Evolutionary conservation across 352 stramenopile genomes (phyloP).

Genomic region (Phytophthora lateralis): DNA sequence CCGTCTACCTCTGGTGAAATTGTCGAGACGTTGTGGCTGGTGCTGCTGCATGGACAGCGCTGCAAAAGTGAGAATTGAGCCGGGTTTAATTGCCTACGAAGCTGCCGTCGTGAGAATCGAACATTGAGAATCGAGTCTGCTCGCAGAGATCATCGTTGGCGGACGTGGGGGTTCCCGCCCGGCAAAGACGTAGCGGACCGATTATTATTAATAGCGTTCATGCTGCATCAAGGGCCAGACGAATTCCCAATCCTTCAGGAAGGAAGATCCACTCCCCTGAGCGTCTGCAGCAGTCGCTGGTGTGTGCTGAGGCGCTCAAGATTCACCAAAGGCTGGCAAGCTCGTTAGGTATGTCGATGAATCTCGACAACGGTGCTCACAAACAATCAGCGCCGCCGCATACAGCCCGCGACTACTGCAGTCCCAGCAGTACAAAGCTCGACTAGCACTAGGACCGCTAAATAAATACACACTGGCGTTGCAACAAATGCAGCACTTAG

Average conservation of each 20-base stretch:
- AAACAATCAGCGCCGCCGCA: neutral
- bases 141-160: neutral
- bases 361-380: neutral
- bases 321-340: neutral
- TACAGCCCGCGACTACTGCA: neutral
- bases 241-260: constrained; percentile 13
- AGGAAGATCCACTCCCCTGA: constrained; percentile 6
- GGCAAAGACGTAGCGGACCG: constrained; percentile 1
- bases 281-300: neutral
- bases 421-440: neutral
- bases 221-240: neutral
- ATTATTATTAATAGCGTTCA: too few species aligned
- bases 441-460: constrained; percentile 2
- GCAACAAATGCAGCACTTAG: neutral
- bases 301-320: constrained; percentile 2
- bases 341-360: neutral
- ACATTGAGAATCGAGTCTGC: neutral
- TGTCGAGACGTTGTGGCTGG: constrained; percentile 18
- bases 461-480: neutral
- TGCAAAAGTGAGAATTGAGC: constrained; percentile 11
- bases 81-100: constrained; percentile 5
- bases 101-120: neutral
- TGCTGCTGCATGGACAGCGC: constrained; percentile 21
- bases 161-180: neutral
- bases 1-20: constrained; percentile 66